Evolutionary conservation across 768 basidiomycete genomes (phyloP).

Genomic region (Tephrocybe sp.): DNA sequence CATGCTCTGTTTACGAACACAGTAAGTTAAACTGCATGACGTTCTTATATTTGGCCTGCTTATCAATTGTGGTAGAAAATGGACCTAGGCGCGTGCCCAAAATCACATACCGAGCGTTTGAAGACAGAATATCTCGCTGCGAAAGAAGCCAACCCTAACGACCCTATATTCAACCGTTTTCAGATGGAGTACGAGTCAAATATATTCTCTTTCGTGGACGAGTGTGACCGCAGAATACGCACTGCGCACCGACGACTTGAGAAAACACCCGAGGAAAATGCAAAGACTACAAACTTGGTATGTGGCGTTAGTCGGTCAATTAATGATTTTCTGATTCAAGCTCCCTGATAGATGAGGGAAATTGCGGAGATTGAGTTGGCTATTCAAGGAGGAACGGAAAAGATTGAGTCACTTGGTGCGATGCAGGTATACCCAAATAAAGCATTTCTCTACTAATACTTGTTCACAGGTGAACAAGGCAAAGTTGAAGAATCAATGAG

Average conservation of each 20-base stretch:
- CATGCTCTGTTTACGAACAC: constrained; percentile 98
- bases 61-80: constrained; percentile 72
- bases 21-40: constrained; percentile 43
- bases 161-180: constrained; percentile 83
- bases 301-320: constrained; percentile 20
- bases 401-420: constrained; percentile 88
- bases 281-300: constrained; percentile 95
- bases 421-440: neutral
- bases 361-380: constrained; percentile 99
- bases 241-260: constrained; percentile 92
- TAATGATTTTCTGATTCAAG: neutral
- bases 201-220: constrained; percentile 95
- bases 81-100: constrained; percentile 97
- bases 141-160: constrained; percentile 68
- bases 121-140: constrained; percentile 87
- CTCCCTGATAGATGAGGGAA: constrained; percentile 79
- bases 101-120: constrained; percentile 91
- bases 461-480: constrained; percentile 83
- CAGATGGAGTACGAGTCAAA: constrained; percentile 96
- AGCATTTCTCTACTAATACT: constrained; percentile 11
- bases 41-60: constrained; percentile 1
- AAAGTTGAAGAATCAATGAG: constrained; percentile 99
- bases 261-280: constrained; percentile 99
- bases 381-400: constrained; percentile 97
- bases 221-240: constrained; percentile 95